Evolutionary conservation across 2,329 filamentous ascomycete species (phyloP), one percentile per base, ranked within the genome.

Genomic region (Nemania sp.): DNA sequence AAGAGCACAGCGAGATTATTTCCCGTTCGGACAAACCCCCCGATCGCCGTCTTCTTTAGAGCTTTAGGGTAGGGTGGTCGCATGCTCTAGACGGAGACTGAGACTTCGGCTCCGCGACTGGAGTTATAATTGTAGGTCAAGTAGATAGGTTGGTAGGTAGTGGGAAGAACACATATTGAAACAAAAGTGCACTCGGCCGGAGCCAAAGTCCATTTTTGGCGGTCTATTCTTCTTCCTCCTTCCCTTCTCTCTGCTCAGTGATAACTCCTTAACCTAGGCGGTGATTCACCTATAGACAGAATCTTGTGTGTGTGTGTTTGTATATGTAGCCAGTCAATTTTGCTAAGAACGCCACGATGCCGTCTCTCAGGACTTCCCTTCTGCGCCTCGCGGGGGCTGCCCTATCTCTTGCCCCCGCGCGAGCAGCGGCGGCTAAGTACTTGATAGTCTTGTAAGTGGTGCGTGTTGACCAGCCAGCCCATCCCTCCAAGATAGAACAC

Each of bases 361-460:
- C 54, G 39, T 58, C 61, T 34, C 52, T 64, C 11, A 60, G 29
- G 42, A 58, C 25, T 34, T 18, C 46, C 5, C 32, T 65, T 15
- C 54, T 63, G 12, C n/a, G 54, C 25, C 25, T 63, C 17, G 57
- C 52, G 29, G 60, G 60, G 21, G 52, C 42, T 50, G 21, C 15
- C 34, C 55, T 65, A 18, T 55, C 25, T 7, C 53, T 65, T 43
- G 17, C 54, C 20, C 48, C 58, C 21, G 55, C 47, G 11, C 42
- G 42, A 20, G 57, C 47, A 20, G 48, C 25, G 20, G 39, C 58
- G 12, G 29, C 48, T 12, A 65, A 65, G 56, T 64, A 63, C 53
- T 18, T 65, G 58, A 13, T 66, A 29, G 64, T 66, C 13, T 64
- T 65, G 63, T 61, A 59, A 58, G 65, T 63, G 42, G 42, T 29